Conservation (phyloP, 176 grass and related monocot species). For the Triticum aestivum region IWGSC_CS_RefSeq_v2.1 NC_057795.1:440485129-440485628, state of each 20-base stretch:
- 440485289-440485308: background rate
- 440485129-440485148: no score
- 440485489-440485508: background rate
- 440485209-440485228: background rate
- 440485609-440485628: conserved; percentile 51
- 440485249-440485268: background rate
- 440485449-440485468: conserved; percentile 34
- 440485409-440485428: conserved; percentile 34
- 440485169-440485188: no score
- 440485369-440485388: background rate
- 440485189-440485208: no score
- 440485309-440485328: background rate
- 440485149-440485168: no score
- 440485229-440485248: background rate
- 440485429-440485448: background rate
- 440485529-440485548: conserved; percentile 22
- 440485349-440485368: background rate
- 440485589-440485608: conserved; percentile 64
- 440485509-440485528: background rate
- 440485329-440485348: background rate
- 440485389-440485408: conserved; percentile 36
- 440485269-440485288: background rate
- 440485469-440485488: conserved; percentile 7
- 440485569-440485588: conserved; percentile 53
- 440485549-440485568: conserved; percentile 34